Conservation (phyloP, 2,329 filamentous ascomycete genomes). For the Achaetomium macrosporum region DNA sequence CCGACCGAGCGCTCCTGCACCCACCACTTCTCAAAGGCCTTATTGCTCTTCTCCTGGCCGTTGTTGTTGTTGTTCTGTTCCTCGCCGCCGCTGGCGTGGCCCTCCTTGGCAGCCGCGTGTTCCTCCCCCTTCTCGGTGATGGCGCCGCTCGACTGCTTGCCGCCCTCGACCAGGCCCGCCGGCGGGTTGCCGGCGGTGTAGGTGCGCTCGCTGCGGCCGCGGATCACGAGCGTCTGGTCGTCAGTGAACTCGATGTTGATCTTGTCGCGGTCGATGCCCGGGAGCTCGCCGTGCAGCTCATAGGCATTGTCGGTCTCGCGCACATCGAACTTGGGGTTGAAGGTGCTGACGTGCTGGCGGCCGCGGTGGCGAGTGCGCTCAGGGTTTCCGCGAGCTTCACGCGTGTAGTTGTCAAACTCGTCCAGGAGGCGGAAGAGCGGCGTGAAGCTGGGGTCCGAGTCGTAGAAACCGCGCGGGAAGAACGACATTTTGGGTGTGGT, state of each 20-base stretch:
- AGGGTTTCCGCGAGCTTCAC: constrained; percentile 28
- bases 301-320: constrained; percentile 63
- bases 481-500: constrained; percentile 49
- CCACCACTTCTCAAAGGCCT: constrained; percentile 53
- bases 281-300: constrained; percentile 75
- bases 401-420: constrained; percentile 54
- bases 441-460: constrained; percentile 45
- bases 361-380: constrained; percentile 19
- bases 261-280: constrained; percentile 67
- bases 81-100: constrained; percentile 30
- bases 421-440: constrained; percentile 60
- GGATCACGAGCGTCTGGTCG: constrained; percentile 64
- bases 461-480: constrained; percentile 50
- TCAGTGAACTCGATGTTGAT: constrained; percentile 76
- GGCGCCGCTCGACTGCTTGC: constrained; percentile 30
- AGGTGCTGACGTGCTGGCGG: constrained; percentile 42
- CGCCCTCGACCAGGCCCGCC: constrained; percentile 26
- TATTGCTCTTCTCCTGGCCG: not conserved
- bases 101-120: constrained; percentile 25
- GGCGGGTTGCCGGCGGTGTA: constrained; percentile 51
- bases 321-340: constrained; percentile 74
- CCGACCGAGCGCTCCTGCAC: constrained; percentile 59
- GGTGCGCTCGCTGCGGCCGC: constrained; percentile 61
- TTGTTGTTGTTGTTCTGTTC: no score
- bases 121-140: constrained; percentile 36